Percentiles rank a stretch among this genome's conserved stretches.
Conservation (phyloP, 768 basidiomycete genomes). For the Clavulina sp. region DNA sequence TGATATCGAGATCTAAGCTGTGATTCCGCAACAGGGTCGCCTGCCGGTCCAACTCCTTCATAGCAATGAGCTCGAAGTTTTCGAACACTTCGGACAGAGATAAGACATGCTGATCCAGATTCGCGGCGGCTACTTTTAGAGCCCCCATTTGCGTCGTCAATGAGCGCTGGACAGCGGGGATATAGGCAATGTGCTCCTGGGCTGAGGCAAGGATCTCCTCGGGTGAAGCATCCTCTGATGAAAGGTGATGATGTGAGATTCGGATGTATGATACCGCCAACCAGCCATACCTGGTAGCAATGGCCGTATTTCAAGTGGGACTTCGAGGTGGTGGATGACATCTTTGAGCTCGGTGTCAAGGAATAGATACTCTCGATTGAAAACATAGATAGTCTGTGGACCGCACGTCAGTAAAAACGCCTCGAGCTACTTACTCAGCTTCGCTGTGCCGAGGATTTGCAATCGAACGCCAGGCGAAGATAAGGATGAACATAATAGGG, state of each 20-base stretch:
- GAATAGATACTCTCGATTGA: slow-evolving; percentile 48
- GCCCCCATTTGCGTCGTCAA: slow-evolving; percentile 53
- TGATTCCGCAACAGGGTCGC: slow-evolving; percentile 40
- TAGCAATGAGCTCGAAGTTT: slow-evolving; percentile 32
- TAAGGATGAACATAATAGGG: too few species aligned
- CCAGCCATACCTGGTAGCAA: neutral
- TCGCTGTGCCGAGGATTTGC: too few species aligned
- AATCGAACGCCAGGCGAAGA: too few species aligned
- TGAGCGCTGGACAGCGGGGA: slow-evolving; percentile 33
- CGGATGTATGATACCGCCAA: neutral
- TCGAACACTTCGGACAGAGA: slow-evolving; percentile 56
- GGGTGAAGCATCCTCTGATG: slow-evolving; percentile 29
- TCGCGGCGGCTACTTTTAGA: slow-evolving; percentile 51
- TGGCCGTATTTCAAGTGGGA: slow-evolving; percentile 26
- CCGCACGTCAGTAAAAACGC: slow-evolving; percentile 11
- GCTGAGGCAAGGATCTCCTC: slow-evolving; percentile 38
- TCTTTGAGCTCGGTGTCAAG: slow-evolving; percentile 52
- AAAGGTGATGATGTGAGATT: neutral
- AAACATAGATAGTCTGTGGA: slow-evolving; percentile 54
- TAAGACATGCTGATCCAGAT: slow-evolving; percentile 55
- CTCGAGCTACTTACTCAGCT: too few species aligned
- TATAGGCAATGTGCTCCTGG: slow-evolving; percentile 28
- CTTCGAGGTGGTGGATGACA: slow-evolving; percentile 40
- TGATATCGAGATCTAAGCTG: slow-evolving; percentile 55
- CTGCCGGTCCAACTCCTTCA: slow-evolving; percentile 51